Evolutionary conservation across 2,329 filamentous ascomycete species (phyloP).

Genomic region (Paecilomyces sp.): DNA sequence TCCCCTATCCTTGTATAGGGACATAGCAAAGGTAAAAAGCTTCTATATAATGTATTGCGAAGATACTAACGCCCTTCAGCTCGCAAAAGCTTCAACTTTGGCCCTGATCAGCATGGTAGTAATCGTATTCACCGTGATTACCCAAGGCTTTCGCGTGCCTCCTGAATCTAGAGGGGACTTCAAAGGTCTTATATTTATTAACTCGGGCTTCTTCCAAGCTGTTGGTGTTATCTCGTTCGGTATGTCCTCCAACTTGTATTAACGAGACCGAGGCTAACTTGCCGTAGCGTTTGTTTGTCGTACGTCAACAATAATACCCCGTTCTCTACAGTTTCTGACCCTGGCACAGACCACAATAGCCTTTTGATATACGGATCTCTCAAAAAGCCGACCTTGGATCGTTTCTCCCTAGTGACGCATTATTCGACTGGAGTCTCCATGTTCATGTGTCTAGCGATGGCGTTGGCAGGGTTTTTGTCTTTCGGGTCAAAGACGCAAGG

Average conservation of each 20-base stretch:
- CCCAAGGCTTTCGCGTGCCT: conserved; percentile 72
- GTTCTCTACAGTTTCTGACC: conserved; percentile 12
- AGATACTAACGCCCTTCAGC: conserved; percentile 45
- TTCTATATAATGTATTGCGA: not conserved
- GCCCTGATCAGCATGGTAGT: conserved; percentile 88
- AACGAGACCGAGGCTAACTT: conserved; percentile 22
- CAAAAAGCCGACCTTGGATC: conserved; percentile 87
- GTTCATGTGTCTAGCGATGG: conserved; percentile 84
- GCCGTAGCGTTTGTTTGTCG: conserved; percentile 58
- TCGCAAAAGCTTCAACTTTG: conserved; percentile 91
- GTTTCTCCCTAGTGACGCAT: conserved; percentile 88
- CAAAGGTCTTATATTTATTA: conserved; percentile 65
- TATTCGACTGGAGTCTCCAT: conserved; percentile 87
- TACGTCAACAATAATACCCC: conserved; percentile 24
- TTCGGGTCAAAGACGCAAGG: conserved; percentile 89
- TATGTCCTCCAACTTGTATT: conserved; percentile 29
- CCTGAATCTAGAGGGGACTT: conserved; percentile 65
- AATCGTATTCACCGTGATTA: conserved; percentile 80
- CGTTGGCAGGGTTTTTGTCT: conserved; percentile 79
- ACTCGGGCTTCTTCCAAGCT: conserved; percentile 84
- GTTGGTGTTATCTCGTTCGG: conserved; percentile 98
- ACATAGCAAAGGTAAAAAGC: conserved; percentile 79
- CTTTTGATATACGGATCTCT: conserved; percentile 96
- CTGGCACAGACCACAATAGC: conserved; percentile 71
- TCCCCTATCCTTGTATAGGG: conserved; percentile 85